Evolutionary conservation across 169 alveolate genomes (phyloP), one percentile per base, ranked within the genome.

Genomic region (Cryptosporidium parvum): DNA sequence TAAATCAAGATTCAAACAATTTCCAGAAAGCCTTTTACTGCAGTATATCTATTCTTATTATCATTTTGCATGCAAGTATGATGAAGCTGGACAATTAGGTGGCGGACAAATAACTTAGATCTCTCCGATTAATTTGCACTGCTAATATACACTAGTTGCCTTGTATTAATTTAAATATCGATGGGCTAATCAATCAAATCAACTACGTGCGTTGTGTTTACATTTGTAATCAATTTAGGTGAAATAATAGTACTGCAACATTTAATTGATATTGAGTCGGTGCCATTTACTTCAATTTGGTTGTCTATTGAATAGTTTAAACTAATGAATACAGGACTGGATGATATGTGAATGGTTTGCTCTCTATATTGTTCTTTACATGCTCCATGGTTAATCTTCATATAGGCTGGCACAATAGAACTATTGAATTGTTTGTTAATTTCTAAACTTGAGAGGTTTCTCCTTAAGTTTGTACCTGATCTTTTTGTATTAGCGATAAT

Each of bases 1-100:
- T 65, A 59, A 44, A 39, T 39, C 26, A 62, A 23, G 89, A 80
- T 35, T 52, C 56, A n/a, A 23, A 37, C 45, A 18, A 21, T 48
- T 56, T n/a, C 29, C 68, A 18, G 26, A 35, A n/a, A 53, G 72
- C 7, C 42, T 73, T 52, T 44, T 42, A 12, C 44, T n/a, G 16
- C n/a, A 21, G 56, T 73, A 21, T 35, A 6, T 73, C 0, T 37
- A 42, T 44, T 73, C 72, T 18, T 73, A 73, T 51, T 59, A 52
- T 39, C 31, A n/a, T 18, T 73, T 52, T 73, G 86, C 86, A 56
- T 31, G 85, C 51, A 56, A 39, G 10, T 29, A 51, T 33, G 33
- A 31, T 65, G 72, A 65, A 37, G 72, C 48, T 33, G 72, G 31
- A n/a, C 33, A 21, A 65, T 16, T 9, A 0, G 33, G 29, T 0